These are phyloP conservation scores for Pythium scleroteichum DNA, from an alignment of 352 stramenopile genomes.

Conservation along the genomic window DNA sequence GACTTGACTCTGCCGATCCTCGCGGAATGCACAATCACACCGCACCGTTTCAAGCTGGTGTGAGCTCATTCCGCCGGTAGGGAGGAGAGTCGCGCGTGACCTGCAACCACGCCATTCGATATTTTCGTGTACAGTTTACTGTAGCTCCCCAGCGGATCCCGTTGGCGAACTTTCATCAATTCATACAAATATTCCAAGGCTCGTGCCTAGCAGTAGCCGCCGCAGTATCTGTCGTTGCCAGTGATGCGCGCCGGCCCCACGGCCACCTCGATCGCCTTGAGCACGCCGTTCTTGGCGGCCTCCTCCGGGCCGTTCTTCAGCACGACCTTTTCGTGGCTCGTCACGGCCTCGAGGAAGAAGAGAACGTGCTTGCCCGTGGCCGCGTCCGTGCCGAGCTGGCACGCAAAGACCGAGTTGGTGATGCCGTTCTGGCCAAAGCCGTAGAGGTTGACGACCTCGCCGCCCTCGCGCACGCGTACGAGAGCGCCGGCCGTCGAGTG, in stretches of 20 bases:
- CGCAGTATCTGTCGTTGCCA: constrained; percentile 47
- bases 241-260: constrained; percentile 48
- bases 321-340: constrained; percentile 43
- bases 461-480: constrained; percentile 55
- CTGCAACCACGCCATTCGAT: not conserved
- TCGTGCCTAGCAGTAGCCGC: constrained; percentile 53
- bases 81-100: not conserved
- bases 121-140: not conserved
- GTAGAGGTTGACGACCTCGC: constrained; percentile 51
- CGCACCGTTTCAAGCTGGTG: not conserved
- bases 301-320: constrained; percentile 37
- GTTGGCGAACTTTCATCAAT: too few species aligned
- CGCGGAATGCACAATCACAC: constrained; percentile 5
- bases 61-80: constrained; percentile 4
- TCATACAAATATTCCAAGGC: too few species aligned
- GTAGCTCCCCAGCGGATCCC: too few species aligned
- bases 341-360: constrained; percentile 59
- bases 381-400: constrained; percentile 55
- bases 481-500: constrained; percentile 51
- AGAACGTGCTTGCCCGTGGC: constrained; percentile 46
- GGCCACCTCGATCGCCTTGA: constrained; percentile 51
- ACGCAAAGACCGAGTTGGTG: constrained; percentile 53
- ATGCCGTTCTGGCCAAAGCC: constrained; percentile 67
- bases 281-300: constrained; percentile 37
- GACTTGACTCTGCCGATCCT: not conserved